Conservation (phyloP, 169 alveolate genomes). For the Toxoplasma gondii region DNA sequence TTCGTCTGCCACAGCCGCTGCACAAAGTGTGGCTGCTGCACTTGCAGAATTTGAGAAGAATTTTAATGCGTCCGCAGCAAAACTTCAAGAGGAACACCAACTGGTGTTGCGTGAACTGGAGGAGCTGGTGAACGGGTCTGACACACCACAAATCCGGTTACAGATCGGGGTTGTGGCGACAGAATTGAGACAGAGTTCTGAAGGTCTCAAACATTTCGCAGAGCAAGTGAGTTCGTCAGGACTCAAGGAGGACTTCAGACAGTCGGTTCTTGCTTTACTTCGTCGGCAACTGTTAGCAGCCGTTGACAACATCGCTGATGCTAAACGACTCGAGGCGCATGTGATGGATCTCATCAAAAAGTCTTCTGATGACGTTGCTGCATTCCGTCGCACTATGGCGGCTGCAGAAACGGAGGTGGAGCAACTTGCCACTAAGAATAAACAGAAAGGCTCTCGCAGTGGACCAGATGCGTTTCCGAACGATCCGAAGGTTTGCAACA, state of each 20-base stretch:
- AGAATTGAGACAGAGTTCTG: neutral
- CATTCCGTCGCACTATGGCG: neutral
- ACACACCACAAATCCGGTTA: conserved; percentile 7
- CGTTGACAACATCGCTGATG: neutral
- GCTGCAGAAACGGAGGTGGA: neutral
- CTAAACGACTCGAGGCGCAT: neutral
- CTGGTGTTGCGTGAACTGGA: conserved; percentile 3
- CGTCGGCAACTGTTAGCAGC: neutral
- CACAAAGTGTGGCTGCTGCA: neutral
- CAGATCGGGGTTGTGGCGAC: neutral
- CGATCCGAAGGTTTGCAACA: neutral
- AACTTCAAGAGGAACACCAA: neutral
- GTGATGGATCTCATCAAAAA: neutral
- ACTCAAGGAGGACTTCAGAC: neutral
- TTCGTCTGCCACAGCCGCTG: neutral
- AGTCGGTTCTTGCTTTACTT: neutral
- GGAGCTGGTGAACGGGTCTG: neutral
- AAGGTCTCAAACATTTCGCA: neutral
- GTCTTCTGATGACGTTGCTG: neutral
- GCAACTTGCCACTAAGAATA: neutral
- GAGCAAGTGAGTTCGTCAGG: neutral
- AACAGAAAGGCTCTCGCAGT: neutral
- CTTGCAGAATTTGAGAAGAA: neutral
- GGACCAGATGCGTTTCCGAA: neutral
- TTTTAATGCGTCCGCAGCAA: neutral